Evolutionary conservation across 345 rosid genomes (phyloP), one percentile per base, ranked within the genome.

Genomic region (Punica granatum): DNA sequence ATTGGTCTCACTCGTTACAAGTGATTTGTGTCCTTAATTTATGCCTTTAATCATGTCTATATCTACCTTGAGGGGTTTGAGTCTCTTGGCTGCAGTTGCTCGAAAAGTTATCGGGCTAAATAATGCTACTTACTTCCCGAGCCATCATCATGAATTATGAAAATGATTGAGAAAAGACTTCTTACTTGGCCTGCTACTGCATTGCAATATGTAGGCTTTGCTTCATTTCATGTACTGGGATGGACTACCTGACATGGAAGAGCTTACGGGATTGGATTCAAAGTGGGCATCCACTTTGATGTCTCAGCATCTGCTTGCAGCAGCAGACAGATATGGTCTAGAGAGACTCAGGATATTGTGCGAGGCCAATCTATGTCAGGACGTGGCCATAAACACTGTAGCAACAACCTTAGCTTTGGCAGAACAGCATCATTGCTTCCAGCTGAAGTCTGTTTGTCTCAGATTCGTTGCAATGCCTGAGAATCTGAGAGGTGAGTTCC

Each of bases 361-460:
- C 48, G 86, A 84, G 66, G 76, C 78, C 67, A 82, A 70, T 66
- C 82, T 86, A n/a, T 86, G 86, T 46, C 81, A 77, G 74, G 80
- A 77, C 65, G 83, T 82, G 43, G 81, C 88, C 64, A 84, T 86
- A 67, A 86, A 86, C 77, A 80, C 84, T 1, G 88, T 84, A 31
- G 91, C 88, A 60, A 86, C 85, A 51, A 80, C 88, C 14, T 82
- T 84, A 62, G 91, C 88, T 31, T 79, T 86, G 82, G 88, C 91
- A 7, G 91, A 86, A 73, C 91, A 84, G 74, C 91, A 86, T 70
- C 88, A 84, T 28, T 84, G 91, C 73, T 74, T 80, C 73, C 86
- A 77, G 77, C 70, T 86, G 63, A 86, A 86, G 73, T 72, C 82
- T n/a, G 83, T 82, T 23, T 86, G 91, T 74, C 85, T 86, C 69